Base-by-base conservation (phyloP, 129 eudicot genomes). In the Erigeron canadensis region DNA sequence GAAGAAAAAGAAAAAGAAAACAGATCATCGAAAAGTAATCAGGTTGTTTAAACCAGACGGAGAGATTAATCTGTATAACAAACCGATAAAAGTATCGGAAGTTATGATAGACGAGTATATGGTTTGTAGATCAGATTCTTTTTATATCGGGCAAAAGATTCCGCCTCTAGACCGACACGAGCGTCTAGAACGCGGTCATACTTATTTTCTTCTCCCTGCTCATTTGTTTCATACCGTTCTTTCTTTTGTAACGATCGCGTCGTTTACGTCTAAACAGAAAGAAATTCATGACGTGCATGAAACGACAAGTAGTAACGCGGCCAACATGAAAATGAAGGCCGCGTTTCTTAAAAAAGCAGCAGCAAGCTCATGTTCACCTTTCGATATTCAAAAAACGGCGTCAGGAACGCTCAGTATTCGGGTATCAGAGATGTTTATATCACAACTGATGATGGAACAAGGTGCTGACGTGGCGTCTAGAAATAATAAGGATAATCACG, bases 121-220 rank as follows among this genome's bases (percentile, higher is more conserved):
- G 81, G 85, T 87, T 4, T 84, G 89, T 62, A 67, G 77, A 38
- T 84, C 93, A 1, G 93, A 87, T 72, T 76, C 87, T n/a, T 87
- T 87, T 39, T 87, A 84, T 80, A 84, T 84, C 34, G 93, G 93
- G 43, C 88, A 80, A 66, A 87, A 80, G 69, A 81, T 83, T 44
- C 79, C 85, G 7, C 79, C 86, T 5, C 83, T 87, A 4, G 41
- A 83, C 3, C 76, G 70, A 23, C 69, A 87, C 63, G 89, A 87
- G 9, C 70, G 79, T 18, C 93, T 87, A 38, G 81, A 76, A 48
- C 77, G 63, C 2, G 93, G 93, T 13, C 81, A 79, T 44, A 76
- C 76, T 59, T 87, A 87, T 69, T 84, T 87, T 46, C 83, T 87
- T 15, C 84, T 87, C 38, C 93, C 89, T 0, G 48, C 48, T 28